Conservation (phyloP, 2,329 filamentous ascomycete genomes). For the Talaromyces sp. region DNA sequence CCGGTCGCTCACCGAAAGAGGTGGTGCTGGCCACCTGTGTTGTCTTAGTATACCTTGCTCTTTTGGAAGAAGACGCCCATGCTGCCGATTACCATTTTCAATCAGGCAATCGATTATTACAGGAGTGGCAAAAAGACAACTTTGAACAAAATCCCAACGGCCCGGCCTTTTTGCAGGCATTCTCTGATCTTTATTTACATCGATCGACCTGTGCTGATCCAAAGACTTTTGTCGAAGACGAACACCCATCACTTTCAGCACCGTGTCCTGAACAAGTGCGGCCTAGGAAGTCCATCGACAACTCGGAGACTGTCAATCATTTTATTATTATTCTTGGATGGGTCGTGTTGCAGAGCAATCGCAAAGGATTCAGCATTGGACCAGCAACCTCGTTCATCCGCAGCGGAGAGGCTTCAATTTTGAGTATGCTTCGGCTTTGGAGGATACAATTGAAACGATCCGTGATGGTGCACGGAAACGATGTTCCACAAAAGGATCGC, state of each 20-base stretch:
- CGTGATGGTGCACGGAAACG: not conserved
- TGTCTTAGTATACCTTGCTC: slow-evolving; percentile 13
- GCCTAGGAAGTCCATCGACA: not conserved
- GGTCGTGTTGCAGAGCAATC: not conserved
- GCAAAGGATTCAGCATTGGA: not conserved
- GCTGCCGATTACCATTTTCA: slow-evolving; percentile 11
- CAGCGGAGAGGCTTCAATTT: not conserved
- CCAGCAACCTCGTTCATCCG: not conserved
- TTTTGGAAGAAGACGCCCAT: slow-evolving; percentile 14
- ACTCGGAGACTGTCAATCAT: not conserved
- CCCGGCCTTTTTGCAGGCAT: slow-evolving; percentile 3
- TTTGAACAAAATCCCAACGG: not conserved
- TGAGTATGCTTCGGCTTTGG: not conserved
- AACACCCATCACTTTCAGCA: not conserved
- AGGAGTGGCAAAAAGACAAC: slow-evolving; percentile 4
- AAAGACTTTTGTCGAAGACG: not conserved
- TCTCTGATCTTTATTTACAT: slow-evolving; percentile 9
- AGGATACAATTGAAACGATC: not conserved
- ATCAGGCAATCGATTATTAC: slow-evolving; percentile 7
- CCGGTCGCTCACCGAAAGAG: slow-evolving; percentile 9
- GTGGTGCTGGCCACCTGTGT: slow-evolving; percentile 14
- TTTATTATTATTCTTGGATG: not conserved
- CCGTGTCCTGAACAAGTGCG: not conserved
- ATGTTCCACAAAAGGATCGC: slow-evolving; percentile 2
- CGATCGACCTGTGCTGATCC: not conserved